Conservation (phyloP, 768 basidiomycete genomes). For the Leccinum obscurum region DNA sequence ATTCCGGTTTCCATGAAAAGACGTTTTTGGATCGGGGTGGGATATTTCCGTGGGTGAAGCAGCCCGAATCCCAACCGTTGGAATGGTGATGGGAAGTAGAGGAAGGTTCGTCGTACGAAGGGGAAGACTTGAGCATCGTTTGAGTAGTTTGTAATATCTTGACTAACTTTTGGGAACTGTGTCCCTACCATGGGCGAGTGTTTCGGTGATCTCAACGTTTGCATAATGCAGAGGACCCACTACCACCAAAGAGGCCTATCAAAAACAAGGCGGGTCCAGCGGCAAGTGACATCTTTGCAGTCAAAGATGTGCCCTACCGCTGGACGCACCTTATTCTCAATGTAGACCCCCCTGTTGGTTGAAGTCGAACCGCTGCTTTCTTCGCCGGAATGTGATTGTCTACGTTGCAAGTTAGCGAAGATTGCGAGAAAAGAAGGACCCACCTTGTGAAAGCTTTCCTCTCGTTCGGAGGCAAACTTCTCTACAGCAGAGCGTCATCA, state of each 20-base stretch:
- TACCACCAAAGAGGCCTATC: background rate
- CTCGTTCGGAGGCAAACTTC: slow-evolving; percentile 8
- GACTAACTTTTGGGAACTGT: background rate
- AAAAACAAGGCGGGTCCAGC: slow-evolving; percentile 23
- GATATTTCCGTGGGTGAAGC: slow-evolving; percentile 10
- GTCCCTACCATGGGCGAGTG: background rate
- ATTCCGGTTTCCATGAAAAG: slow-evolving; percentile 17
- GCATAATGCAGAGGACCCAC: background rate
- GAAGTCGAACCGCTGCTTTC: background rate
- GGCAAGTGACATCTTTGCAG: slow-evolving; percentile 9
- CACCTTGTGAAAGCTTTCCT: background rate
- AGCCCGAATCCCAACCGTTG: background rate
- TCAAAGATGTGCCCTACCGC: slow-evolving; percentile 14
- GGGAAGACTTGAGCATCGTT: background rate
- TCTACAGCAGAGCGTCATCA: background rate
- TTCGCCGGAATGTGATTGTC: background rate
- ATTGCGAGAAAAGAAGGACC: background rate
- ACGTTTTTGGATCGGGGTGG: slow-evolving; percentile 11
- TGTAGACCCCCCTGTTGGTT: background rate
- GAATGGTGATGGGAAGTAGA: slow-evolving; percentile 9
- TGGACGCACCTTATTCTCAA: slow-evolving; percentile 26
- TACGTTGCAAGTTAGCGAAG: background rate
- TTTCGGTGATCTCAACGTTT: background rate
- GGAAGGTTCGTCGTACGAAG: background rate
- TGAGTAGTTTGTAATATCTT: no score